Evolutionary conservation across 768 basidiomycete genomes (phyloP), one percentile per base, ranked within the genome.

Genomic region (Boletus sp.): DNA sequence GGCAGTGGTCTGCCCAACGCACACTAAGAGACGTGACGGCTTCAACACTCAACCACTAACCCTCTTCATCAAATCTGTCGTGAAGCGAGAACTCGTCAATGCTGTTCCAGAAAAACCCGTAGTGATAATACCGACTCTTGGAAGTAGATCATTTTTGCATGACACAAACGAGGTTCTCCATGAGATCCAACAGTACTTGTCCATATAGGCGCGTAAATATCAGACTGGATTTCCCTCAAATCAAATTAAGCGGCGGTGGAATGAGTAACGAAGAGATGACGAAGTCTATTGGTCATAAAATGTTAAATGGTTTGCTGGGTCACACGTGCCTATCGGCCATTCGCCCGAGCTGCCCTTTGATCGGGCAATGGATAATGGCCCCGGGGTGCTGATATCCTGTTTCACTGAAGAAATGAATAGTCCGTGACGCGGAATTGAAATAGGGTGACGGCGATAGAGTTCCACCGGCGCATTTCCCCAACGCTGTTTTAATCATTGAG

Each of bases 381-480:
- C 24, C 24, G 24, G 63, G 20, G 15, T 70, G 69, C 28, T 70
- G 61, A 35, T 70, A 70, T 12, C 69, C 96, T 45, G 98, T 94
- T 64, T 98, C 94, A 55, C 88, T 81, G 77, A 98, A n/a, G n/a
- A n/a, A n/a, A 98, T 97, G 92, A 48, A 98, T 86, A 71, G 94
- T n/a, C n/a, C 88, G 12, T 88, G 87, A 65, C 92, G 93, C 64
- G 81, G 84, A 0, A 92, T 24, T 24, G 85, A 67, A 98, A 92
- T 9, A 99, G 76, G 1, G 95, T 84, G 0, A 92, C 96, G 46
- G 91, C 97, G 56, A 98, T 94, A 52, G 88, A 90, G 69, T 94
- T 91, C 24, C 8, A 94, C 89, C 3, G 85, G 85, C 17, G 96
- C 96, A 75, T 98, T 96, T 48, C 96, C 96, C 94, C 93, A 94